Conservation (phyloP, 2,329 filamentous ascomycete genomes). For the Nigrograna mackinnonii region DNA sequence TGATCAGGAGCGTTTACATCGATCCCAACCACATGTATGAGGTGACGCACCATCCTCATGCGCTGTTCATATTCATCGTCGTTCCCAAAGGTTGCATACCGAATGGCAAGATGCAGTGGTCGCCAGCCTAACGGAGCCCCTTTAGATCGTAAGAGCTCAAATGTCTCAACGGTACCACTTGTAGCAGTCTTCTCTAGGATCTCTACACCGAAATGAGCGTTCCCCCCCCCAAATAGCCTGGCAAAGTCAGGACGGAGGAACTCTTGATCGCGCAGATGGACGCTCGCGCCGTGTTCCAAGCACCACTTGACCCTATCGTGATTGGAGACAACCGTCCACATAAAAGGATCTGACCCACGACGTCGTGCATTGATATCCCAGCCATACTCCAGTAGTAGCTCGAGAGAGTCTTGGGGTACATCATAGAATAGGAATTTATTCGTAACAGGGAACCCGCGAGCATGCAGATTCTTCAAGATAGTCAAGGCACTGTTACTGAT, state of each 20-base stretch:
- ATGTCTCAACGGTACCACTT: slow-evolving; percentile 3
- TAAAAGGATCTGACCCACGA: slow-evolving; percentile 1
- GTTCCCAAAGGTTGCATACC: not conserved
- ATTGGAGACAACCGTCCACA: slow-evolving; percentile 8
- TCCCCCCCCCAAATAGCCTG: too few species aligned
- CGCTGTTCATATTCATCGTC: slow-evolving; percentile 1
- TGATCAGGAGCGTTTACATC: slow-evolving; percentile 9
- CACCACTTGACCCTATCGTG: slow-evolving; percentile 9
- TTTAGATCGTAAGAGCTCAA: slow-evolving; percentile 7
- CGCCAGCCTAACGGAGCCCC: slow-evolving; percentile 9
- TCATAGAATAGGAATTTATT: too few species aligned
- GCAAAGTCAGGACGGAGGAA: not conserved
- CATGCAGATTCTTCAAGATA: too few species aligned
- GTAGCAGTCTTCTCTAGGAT: slow-evolving; percentile 6
- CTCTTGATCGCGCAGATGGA: not conserved
- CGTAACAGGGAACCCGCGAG: too few species aligned
- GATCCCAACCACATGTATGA: slow-evolving; percentile 7
- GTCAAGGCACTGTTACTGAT: too few species aligned
- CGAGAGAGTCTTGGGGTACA: too few species aligned
- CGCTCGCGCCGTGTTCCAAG: slow-evolving; percentile 9
- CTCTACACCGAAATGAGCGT: slow-evolving; percentile 1
- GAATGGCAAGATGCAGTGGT: slow-evolving; percentile 4
- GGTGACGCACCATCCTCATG: slow-evolving; percentile 10
- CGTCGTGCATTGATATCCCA: slow-evolving; percentile 8
- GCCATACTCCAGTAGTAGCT: slow-evolving; percentile 7